Conservation (phyloP, 23 red algal species). For the Gracilaria gracilis region DNA sequence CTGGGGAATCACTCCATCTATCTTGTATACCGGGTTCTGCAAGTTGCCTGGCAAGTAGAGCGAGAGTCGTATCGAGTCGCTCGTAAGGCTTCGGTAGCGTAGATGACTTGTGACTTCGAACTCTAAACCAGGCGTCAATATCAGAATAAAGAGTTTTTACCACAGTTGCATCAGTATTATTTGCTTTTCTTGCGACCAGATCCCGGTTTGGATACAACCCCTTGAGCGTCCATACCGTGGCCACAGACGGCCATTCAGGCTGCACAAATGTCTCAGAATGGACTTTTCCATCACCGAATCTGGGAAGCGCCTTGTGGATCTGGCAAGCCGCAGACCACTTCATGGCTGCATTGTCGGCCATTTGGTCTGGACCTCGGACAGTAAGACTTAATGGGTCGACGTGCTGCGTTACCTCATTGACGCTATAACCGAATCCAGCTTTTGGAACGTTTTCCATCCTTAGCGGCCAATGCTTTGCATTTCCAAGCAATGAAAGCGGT, state of each 20-base stretch:
- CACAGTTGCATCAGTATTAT: not conserved
- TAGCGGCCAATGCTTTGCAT: not conserved
- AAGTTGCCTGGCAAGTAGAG: not conserved
- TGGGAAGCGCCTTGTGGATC: not conserved
- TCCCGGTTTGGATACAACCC: not conserved
- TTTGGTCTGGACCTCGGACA: not conserved
- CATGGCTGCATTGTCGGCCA: not conserved
- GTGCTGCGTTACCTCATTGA: not conserved
- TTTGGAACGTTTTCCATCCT: not conserved
- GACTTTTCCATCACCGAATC: not conserved
- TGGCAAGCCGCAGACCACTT: not conserved
- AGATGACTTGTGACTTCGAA: not conserved
- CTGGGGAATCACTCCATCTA: not conserved
- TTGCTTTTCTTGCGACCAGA: not conserved
- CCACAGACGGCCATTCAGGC: slow-evolving; percentile 16
- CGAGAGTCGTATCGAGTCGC: not conserved
- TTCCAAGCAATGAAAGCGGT: slow-evolving; percentile 1
- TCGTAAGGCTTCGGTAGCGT: not conserved
- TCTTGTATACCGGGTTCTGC: not conserved
- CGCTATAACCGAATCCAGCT: not conserved
- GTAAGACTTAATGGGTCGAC: not conserved
- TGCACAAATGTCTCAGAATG: slow-evolving; percentile 1
- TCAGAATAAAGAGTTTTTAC: slow-evolving; percentile 8
- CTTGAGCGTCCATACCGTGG: slow-evolving; percentile 4
- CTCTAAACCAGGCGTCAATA: not conserved